These are phyloP conservation scores for Cyberlindnera misumaiensis DNA, from an alignment of 805 yeast genomes.

Conservation along the genomic window DNA sequence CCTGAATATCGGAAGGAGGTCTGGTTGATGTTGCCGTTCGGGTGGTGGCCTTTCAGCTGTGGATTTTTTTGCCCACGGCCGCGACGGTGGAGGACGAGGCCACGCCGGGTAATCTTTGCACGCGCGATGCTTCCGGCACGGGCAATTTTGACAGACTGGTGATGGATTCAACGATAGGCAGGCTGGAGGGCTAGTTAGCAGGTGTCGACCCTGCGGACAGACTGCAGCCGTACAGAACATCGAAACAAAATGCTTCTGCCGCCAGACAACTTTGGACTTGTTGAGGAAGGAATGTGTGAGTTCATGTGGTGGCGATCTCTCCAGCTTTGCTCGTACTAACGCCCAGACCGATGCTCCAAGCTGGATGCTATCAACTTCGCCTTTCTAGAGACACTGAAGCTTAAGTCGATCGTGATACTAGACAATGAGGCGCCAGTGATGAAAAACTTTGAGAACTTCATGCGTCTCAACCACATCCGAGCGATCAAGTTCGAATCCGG, in stretches of 20 bases:
- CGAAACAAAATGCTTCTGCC: constrained; percentile 66
- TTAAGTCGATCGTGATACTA: constrained; percentile 63
- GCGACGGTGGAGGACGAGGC: too few species aligned
- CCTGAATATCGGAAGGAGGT: too few species aligned
- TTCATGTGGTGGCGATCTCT: constrained; percentile 2
- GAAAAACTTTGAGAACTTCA: constrained; percentile 57
- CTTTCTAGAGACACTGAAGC: constrained; percentile 64
- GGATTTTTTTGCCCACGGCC: too few species aligned
- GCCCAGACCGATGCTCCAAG: constrained; percentile 61
- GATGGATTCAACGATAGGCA: too few species aligned
- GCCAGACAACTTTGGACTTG: constrained; percentile 88
- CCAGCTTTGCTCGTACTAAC: background rate
- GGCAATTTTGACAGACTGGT: too few species aligned
- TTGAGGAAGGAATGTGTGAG: constrained; percentile 71
- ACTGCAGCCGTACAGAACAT: too few species aligned
- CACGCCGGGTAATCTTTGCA: too few species aligned
- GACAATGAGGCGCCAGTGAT: constrained; percentile 81
- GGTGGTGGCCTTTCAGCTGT: too few species aligned
- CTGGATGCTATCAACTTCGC: constrained; percentile 72
- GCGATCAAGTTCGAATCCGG: constrained; percentile 31
- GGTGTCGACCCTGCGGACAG: too few species aligned
- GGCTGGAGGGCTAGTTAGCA: too few species aligned
- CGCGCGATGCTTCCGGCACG: too few species aligned
- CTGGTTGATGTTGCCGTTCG: too few species aligned
- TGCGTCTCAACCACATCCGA: constrained; percentile 48